Base-by-base conservation (phyloP, 768 basidiomycete species). In the Xerocomus potaroensis region DNA sequence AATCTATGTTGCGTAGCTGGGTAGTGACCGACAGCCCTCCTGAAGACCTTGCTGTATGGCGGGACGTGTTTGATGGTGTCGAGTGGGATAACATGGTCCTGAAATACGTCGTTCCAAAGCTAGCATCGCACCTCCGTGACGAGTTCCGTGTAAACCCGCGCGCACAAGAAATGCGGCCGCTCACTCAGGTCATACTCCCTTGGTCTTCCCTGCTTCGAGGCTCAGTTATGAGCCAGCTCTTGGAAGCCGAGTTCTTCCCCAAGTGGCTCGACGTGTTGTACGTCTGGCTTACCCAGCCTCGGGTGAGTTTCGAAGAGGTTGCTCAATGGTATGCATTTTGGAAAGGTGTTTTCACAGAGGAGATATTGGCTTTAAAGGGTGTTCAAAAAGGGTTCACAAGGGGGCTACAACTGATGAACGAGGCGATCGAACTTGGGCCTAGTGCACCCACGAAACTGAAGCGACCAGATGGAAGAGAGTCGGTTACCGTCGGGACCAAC, bases 71-170 rank as follows among this genome's bases (percentile, higher is more conserved):
- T 63, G 75, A 83, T 24, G 61, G 74, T 3, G 70, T 72, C 41
- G 93, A 97, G 45, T 99, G 96, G 96, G 92, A 97, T 57, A 73
- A 83, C 7, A 79, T 96, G 69, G 65, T 96, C 33, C 80, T 99
- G 53, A 91, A 93, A 65, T 87, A 92, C 60, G 70, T 98, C 49
- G 80, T 99, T 1, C 96, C 96, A 0, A 93, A 95, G 65, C 80
- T 98, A 10, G 91, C 87, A 7, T 77, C 81, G 2, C 74, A 78
- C 7, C 73, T 99, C 4, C 86, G 93, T 29, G 83, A 87, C 41
- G 81, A 91, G 49, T 91, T 99, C 75, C 77, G 78, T 23, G 69
- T 99, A 73, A 94, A 98, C 63, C 96, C 96, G 0, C 81, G 91
- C 4, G 75, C 84, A 26, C 96, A 99, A 65, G 79, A 91, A 57